Base-by-base conservation (phyloP, 73 alveolate genomes). In the Breviolum minutum region DNA sequence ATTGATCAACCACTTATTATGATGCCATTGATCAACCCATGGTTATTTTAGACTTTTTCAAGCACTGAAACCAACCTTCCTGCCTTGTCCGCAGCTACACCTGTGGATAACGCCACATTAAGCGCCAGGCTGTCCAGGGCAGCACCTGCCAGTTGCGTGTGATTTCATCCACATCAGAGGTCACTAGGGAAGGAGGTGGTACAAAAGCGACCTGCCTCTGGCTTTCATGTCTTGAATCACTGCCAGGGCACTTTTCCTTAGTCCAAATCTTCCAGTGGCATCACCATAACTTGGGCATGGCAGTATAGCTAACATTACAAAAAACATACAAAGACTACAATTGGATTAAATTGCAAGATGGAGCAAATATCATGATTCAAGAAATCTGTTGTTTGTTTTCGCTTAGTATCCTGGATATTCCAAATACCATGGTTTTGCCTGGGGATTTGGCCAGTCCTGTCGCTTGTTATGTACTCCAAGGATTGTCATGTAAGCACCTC, bases 401-500 rank as follows among this genome's bases (percentile, higher is more conserved):
- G n/a, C 40, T 66, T n/a, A 11, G 64, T 40, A 0, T 2, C 87
- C 7, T 12, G 66, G 20, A 19, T 26, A 29, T 22, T 10, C 40
- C 86, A 19, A 61, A 48, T 22, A 8, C 0, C 54, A 2, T 54
- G 66, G 66, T 20, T 12, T 16, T 5, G 71, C 9, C 91, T 30
- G 87, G n/a, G 94, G 60, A 26, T 19, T 29, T 68, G 40, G 86
- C 98, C 98, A 92, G 89, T 92, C 98, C 29, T 74, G 98, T 27
- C 98, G 98, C 90, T 92, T 92, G 80, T 71, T 76, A 64, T 92
- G 98, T 24, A 92, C 98, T 20, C 98, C 90, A 8, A 92, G 90
- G 32, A 92, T 76, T 62, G 98, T 92, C 98, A 92, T 92, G 79
- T 92, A 92, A 61, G 98, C 98, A 26, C 98, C 89, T 71, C 48